Evolutionary conservation across 1,139 yeast species (phyloP).

Genomic region (Hansenula sp.): DNA sequence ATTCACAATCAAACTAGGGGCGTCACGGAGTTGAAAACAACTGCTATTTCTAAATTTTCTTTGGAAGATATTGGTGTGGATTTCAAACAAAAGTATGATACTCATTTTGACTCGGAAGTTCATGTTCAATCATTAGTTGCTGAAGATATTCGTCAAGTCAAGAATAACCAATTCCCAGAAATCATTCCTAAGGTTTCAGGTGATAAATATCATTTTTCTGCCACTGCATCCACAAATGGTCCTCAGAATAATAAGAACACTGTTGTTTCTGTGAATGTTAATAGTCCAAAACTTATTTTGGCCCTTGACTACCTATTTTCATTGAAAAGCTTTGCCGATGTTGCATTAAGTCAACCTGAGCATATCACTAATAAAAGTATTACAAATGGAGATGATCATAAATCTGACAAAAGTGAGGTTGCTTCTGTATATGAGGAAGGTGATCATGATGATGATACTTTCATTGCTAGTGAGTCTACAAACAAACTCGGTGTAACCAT

Average conservation of each 20-base stretch:
- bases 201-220: constrained; percentile 69
- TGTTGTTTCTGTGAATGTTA: constrained; percentile 62
- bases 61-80: constrained; percentile 54
- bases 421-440: constrained; percentile 2
- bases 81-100: constrained; percentile 48
- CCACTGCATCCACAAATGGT: constrained; percentile 44
- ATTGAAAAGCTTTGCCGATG: constrained; percentile 57
- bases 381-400: neutral
- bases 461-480: neutral
- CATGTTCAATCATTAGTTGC: constrained; percentile 73
- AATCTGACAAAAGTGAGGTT: constrained; percentile 5
- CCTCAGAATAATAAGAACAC: constrained; percentile 38
- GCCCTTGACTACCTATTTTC: constrained; percentile 87
- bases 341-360: constrained; percentile 30
- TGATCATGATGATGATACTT: constrained; percentile 12
- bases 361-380: neutral
- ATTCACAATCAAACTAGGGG: constrained; percentile 56
- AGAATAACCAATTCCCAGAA: constrained; percentile 69
- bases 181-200: constrained; percentile 70
- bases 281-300: constrained; percentile 74
- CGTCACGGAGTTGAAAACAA: constrained; percentile 32
- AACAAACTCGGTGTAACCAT: constrained; percentile 50
- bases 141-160: constrained; percentile 61
- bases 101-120: constrained; percentile 57
- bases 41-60: constrained; percentile 59